These are phyloP conservation scores for Aspergillus udagawae DNA, from an alignment of 2,329 filamentous ascomycete species.

Conservation along the genomic window DNA sequence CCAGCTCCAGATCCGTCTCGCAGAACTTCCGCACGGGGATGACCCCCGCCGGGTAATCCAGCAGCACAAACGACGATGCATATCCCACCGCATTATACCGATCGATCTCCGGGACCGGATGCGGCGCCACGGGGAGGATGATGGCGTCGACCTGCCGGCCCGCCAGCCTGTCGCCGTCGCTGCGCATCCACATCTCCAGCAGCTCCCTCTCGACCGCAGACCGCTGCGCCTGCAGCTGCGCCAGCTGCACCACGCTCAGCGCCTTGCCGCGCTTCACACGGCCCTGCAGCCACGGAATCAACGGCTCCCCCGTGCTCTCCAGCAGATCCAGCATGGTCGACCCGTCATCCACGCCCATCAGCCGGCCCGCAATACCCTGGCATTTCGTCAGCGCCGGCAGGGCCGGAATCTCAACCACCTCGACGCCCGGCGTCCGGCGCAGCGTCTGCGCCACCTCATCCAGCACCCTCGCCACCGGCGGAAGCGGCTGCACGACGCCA, in stretches of 20 bases:
- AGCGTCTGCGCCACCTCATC: slow-evolving; percentile 36
- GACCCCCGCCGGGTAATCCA: slow-evolving; percentile 59
- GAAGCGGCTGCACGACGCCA: slow-evolving; percentile 36
- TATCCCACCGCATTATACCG: slow-evolving; percentile 61
- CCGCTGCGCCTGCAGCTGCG: slow-evolving; percentile 51
- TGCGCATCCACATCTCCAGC: slow-evolving; percentile 53
- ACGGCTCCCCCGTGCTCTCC: slow-evolving; percentile 52
- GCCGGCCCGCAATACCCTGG: slow-evolving; percentile 53
- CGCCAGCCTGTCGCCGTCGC: slow-evolving; percentile 2
- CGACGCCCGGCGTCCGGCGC: slow-evolving; percentile 41
- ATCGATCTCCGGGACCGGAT: slow-evolving; percentile 60
- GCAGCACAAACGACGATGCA: slow-evolving; percentile 57
- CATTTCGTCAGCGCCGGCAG: slow-evolving; percentile 51
- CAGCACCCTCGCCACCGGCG: slow-evolving; percentile 38
- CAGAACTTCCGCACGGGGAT: slow-evolving; percentile 53
- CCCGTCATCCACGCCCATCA: slow-evolving; percentile 58
- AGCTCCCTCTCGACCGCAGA: slow-evolving; percentile 53
- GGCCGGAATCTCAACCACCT: slow-evolving; percentile 56
- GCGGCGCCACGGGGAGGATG: slow-evolving; percentile 60
- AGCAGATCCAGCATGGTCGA: slow-evolving; percentile 55
- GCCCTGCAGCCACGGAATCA: slow-evolving; percentile 57
- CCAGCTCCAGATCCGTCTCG: slow-evolving; percentile 48
- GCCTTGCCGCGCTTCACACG: slow-evolving; percentile 48
- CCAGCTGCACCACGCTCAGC: slow-evolving; percentile 46
- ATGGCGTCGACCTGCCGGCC: slow-evolving; percentile 49